phyloP scores from a whole-genome alignment of 164 flowering plant species.

The Magnolia sinica region DNA sequence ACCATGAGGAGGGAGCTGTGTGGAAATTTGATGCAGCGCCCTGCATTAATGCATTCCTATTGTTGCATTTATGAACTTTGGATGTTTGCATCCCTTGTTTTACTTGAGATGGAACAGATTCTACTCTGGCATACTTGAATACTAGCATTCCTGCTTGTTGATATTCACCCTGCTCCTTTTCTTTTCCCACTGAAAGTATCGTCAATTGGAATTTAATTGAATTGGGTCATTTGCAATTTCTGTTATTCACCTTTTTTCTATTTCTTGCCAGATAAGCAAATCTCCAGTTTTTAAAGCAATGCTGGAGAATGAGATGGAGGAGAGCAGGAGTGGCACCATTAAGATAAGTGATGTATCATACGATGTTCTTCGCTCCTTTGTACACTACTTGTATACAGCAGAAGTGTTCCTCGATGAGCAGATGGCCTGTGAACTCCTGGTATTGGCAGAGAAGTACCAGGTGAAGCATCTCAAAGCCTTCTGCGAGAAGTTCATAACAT shows the following conservation, averaged over 20 bases:
- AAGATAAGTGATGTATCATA: constrained; percentile 69
- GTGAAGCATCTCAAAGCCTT: constrained; percentile 75
- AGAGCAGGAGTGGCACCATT: constrained; percentile 75
- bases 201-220: too few species aligned
- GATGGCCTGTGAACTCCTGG: constrained; percentile 69
- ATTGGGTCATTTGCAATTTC: neutral
- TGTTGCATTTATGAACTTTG: neutral
- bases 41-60: neutral
- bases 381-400: constrained; percentile 76
- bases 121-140: neutral
- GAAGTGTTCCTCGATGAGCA: constrained; percentile 73
- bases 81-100: neutral
- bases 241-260: neutral
- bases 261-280: constrained; percentile 49
- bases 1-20: too few species aligned
- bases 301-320: constrained; percentile 91
- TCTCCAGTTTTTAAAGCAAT: constrained; percentile 92
- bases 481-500: constrained; percentile 71
- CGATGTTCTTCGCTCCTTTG: constrained; percentile 66
- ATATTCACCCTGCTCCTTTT: too few species aligned
- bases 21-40: too few species aligned
- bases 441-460: constrained; percentile 80
- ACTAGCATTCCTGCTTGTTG: neutral
- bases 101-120: neutral
- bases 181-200: too few species aligned